phyloP scores from a whole-genome alignment of 371 early-diverging fungal genomes.

The Syncephalastrum monosporum region DNA sequence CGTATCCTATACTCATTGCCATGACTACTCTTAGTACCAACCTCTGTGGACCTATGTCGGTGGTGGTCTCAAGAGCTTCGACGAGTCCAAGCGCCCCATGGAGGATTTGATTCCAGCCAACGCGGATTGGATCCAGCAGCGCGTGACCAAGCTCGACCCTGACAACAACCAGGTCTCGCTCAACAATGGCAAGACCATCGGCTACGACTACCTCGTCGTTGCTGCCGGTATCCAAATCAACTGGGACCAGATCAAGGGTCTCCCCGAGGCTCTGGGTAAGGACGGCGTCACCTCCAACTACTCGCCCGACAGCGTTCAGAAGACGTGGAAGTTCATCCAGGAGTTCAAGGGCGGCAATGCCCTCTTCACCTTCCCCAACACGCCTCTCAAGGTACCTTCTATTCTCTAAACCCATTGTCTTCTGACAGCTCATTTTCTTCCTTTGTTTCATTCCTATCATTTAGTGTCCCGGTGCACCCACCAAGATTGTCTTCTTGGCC shows the following conservation, averaged over 20 bases:
- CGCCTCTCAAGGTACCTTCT: conserved; percentile 71
- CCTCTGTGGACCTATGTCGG: conserved; percentile 91
- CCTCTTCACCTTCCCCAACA: conserved; percentile 87
- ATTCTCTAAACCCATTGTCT: background rate
- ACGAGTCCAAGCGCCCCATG: conserved; percentile 69
- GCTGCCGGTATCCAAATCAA: conserved; percentile 84
- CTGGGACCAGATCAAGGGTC: conserved; percentile 79
- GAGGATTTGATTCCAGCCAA: conserved; percentile 66
- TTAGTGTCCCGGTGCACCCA: conserved; percentile 87
- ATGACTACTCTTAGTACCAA: conserved; percentile 61
- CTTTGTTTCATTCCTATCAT: background rate
- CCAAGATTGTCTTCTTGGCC: conserved; percentile 88
- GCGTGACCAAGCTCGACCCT: conserved; percentile 70
- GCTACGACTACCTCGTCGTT: conserved; percentile 87
- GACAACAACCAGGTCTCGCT: conserved; percentile 66
- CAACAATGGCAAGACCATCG: conserved; percentile 64
- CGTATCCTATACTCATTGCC: background rate
- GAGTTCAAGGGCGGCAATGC: conserved; percentile 82
- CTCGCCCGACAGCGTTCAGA: conserved; percentile 70
- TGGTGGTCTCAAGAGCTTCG: conserved; percentile 79
- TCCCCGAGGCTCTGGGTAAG: conserved; percentile 75
- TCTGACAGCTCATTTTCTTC: background rate
- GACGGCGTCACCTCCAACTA: conserved; percentile 86
- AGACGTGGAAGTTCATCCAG: conserved; percentile 73
- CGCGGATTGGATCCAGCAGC: conserved; percentile 77